These are phyloP conservation scores for Triadica sebifera DNA, from an alignment of 345 rosid species.

Conservation along the genomic window DNA sequence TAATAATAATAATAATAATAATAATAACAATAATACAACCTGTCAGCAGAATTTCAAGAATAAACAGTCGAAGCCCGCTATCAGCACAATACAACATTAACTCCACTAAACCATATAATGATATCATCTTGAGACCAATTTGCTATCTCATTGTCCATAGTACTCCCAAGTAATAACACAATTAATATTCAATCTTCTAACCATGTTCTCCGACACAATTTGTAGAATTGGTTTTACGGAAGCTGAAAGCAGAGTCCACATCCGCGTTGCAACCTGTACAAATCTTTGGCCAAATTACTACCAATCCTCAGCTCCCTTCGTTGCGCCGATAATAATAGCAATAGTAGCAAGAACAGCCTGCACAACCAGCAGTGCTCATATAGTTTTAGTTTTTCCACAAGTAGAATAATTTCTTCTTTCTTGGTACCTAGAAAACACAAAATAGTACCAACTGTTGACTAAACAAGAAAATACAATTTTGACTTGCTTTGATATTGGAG, in stretches of 20 bases:
- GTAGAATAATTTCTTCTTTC: background rate
- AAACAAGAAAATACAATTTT: background rate
- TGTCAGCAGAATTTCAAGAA: too few species aligned
- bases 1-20: too few species aligned
- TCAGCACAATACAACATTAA: too few species aligned
- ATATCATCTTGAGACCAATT: too few species aligned
- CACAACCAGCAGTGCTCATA: background rate
- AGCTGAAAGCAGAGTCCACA: background rate
- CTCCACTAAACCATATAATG: too few species aligned
- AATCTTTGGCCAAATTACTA: constrained; percentile 16
- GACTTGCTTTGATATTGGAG: background rate
- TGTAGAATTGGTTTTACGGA: background rate
- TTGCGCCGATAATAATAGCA: constrained; percentile 61
- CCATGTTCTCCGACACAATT: background rate
- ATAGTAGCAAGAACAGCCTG: constrained; percentile 83
- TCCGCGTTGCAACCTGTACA: background rate
- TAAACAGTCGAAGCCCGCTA: too few species aligned
- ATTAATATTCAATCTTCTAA: background rate
- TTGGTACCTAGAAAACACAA: background rate
- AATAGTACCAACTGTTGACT: background rate
- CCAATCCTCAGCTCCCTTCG: constrained; percentile 58
- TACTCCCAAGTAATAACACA: background rate
- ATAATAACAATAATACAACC: too few species aligned
- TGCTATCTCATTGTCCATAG: background rate
- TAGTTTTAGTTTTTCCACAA: background rate